Percentiles rank a stretch among this genome's conserved stretches.
These are phyloP conservation scores for Calonectria fujianensis DNA, from an alignment of 2,329 filamentous ascomycete genomes.

Conservation along the genomic window DNA sequence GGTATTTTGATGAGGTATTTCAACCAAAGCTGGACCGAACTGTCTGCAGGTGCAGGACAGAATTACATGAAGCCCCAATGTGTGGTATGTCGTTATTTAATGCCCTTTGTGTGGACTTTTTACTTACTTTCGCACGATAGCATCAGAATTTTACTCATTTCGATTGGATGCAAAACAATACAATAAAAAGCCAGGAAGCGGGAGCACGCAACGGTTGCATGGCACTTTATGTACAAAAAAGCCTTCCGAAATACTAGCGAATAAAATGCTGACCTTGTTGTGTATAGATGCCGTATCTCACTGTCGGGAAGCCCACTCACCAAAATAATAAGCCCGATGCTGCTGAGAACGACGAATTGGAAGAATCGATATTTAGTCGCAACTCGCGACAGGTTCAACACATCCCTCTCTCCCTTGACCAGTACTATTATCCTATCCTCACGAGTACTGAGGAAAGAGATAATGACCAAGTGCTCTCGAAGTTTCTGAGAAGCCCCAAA, in stretches of 20 bases:
- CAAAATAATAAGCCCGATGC: not conserved
- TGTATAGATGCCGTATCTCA: not conserved
- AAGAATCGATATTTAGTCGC: not conserved
- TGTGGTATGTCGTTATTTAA: not conserved
- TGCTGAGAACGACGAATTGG: not conserved
- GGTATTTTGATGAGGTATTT: not conserved
- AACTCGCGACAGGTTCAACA: not conserved
- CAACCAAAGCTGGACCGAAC: not conserved
- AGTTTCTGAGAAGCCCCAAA: not conserved
- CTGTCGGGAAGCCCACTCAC: not conserved
- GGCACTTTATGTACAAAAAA: not conserved
- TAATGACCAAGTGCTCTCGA: not conserved
- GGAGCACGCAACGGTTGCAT: not conserved
- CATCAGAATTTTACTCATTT: not conserved
- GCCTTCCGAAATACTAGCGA: not conserved
- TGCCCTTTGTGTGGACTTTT: not conserved
- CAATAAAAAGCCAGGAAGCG: not conserved
- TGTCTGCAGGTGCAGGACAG: not conserved
- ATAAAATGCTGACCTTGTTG: not conserved
- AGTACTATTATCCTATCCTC: not conserved
- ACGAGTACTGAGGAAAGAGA: not conserved
- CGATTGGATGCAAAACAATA: not conserved
- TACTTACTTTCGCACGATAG: not conserved
- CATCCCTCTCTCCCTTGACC: not conserved
- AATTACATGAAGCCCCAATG: slow-evolving; percentile 4